phyloP scores from a whole-genome alignment of 139 green algal species.

The Chlorella sp. region DNA sequence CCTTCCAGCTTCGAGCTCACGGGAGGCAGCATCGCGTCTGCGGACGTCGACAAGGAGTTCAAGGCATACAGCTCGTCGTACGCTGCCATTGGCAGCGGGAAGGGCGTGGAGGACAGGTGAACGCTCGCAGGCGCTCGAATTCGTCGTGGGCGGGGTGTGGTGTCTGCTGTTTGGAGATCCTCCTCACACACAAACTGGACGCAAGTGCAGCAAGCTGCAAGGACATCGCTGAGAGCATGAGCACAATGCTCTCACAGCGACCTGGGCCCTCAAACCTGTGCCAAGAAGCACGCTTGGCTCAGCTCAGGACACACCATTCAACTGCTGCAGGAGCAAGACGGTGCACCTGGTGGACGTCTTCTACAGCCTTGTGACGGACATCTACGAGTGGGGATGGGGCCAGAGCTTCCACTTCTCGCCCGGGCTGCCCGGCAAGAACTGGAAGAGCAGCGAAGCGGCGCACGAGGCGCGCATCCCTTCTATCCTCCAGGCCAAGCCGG shows the following conservation, averaged over 20 bases:
- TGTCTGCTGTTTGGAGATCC: too few relatives aligned
- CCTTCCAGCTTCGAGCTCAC: constrained; percentile 56
- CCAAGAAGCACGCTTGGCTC: too few relatives aligned
- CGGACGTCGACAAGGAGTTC: constrained; percentile 57
- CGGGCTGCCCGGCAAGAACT: constrained; percentile 70
- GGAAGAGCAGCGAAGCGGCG: constrained; percentile 64
- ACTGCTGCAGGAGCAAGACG: constrained; percentile 27
- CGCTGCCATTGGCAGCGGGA: constrained; percentile 23
- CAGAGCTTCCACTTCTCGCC: constrained; percentile 97
- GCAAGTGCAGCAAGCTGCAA: too few relatives aligned
- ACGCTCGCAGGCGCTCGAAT: too few relatives aligned
- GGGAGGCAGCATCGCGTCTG: constrained; percentile 54
- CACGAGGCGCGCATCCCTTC: constrained; percentile 81
- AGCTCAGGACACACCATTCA: too few relatives aligned
- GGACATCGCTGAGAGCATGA: too few relatives aligned
- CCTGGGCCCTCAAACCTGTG: too few relatives aligned
- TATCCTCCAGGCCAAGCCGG: constrained; percentile 54
- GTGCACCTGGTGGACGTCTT: constrained; percentile 63
- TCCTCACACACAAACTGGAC: too few relatives aligned
- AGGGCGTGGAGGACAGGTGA: constrained; percentile 24
- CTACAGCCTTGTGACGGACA: constrained; percentile 84
- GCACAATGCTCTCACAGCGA: too few relatives aligned
- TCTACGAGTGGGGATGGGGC: constrained; percentile 99
- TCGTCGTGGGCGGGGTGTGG: too few relatives aligned
- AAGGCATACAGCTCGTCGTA: constrained; percentile 52